These are phyloP conservation scores for Nicotiana sylvestris DNA, from an alignment of 257 asterid species.

Conservation along the genomic window DNA sequence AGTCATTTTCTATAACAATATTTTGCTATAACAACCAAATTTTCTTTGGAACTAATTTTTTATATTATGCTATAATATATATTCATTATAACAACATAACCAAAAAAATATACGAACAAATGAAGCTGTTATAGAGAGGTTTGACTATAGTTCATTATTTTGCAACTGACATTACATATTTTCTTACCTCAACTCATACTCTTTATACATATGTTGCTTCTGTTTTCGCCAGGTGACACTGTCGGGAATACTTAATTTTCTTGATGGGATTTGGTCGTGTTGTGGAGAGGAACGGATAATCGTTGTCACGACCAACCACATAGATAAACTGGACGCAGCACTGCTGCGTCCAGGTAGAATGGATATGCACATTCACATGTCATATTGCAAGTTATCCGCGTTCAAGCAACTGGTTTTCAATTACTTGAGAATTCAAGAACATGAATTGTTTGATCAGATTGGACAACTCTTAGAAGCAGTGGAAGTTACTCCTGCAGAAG, in stretches of 20 bases:
- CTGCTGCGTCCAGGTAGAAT: conserved; percentile 53
- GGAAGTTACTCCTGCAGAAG: conserved; percentile 19
- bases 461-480: neutral
- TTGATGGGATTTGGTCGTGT: conserved; percentile 67
- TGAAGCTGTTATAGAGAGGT: no score
- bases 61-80: no score
- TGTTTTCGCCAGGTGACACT: conserved; percentile 41
- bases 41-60: no score
- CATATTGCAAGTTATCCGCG: conserved; percentile 28
- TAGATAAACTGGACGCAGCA: conserved; percentile 45
- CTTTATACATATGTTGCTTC: neutral
- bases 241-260: conserved; percentile 60
- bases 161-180: neutral
- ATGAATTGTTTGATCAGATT: neutral
- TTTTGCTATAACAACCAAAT: no score
- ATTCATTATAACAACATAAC: no score
- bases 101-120: no score
- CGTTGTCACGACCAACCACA: conserved; percentile 51
- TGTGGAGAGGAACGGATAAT: conserved; percentile 61
- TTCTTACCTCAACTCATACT: neutral
- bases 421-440: neutral
- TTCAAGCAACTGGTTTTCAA: conserved; percentile 13
- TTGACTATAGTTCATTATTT: neutral
- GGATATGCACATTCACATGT: conserved; percentile 54
- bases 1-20: no score